A percentile compares a stretch with the other conserved stretches of the same genome.
Conservation (phyloP, 1,284 basidiomycete genomes). For the Tilletia walkeri region DNA sequence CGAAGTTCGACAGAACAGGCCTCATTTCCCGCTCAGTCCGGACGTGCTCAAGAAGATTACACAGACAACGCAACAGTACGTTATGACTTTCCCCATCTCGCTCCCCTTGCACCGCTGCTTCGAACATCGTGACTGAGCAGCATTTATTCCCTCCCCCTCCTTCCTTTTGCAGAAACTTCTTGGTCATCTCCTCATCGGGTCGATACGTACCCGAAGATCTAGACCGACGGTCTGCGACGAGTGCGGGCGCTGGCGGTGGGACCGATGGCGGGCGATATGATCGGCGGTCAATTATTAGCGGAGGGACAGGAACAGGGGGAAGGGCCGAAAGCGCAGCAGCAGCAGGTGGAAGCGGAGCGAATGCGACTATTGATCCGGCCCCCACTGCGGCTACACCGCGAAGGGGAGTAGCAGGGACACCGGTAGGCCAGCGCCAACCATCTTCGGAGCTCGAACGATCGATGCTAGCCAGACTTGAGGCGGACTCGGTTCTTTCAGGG, state of each 20-base stretch:
- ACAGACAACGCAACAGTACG: conserved; percentile 1
- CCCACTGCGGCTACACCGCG: background rate
- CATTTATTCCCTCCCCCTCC: background rate
- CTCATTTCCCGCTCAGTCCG: background rate
- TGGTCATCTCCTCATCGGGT: background rate
- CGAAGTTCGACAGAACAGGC: background rate
- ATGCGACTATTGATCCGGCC: too few relatives aligned
- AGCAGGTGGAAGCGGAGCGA: background rate
- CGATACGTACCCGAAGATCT: conserved; percentile 3
- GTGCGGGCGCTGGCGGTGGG: background rate
- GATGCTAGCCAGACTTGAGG: conserved; percentile 9
- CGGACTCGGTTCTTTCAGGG: background rate
- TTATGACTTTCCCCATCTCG: background rate
- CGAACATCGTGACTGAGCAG: background rate
- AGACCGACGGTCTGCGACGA: background rate
- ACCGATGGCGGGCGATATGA: background rate
- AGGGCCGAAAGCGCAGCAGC: background rate
- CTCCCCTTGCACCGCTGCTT: background rate
- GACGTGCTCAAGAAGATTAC: background rate
- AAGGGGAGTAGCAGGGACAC: background rate
- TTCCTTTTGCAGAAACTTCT: conserved; percentile 7
- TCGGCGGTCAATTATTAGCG: background rate
- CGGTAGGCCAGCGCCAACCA: background rate
- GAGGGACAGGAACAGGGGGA: background rate
- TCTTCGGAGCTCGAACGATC: background rate